Evolutionary conservation across 2,329 filamentous ascomycete species (phyloP).

Genomic region (Phyllosticta capitalensis): DNA sequence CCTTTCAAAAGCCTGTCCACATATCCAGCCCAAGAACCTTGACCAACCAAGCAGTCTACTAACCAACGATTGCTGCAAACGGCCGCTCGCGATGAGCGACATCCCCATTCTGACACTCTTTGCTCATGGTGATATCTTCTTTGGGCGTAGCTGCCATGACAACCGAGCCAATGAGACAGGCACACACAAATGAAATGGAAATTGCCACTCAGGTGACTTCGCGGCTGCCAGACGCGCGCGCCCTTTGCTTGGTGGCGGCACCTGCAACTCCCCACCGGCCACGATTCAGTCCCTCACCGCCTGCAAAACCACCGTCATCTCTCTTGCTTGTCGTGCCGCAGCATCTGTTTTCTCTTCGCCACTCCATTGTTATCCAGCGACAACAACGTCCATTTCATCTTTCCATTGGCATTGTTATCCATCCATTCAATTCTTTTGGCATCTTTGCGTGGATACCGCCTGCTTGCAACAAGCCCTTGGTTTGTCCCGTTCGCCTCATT

Average conservation of each 20-base stretch:
- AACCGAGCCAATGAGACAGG: neutral
- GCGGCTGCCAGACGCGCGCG: neutral
- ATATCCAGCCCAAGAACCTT: too few species aligned
- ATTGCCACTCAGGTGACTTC: neutral
- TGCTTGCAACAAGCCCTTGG: neutral
- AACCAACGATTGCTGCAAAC: too few species aligned
- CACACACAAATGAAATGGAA: neutral
- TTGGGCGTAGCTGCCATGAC: neutral
- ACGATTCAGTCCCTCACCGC: neutral
- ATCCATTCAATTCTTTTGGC: neutral
- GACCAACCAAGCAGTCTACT: too few species aligned
- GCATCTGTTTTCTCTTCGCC: neutral
- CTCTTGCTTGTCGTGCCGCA: neutral
- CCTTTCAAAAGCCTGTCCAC: too few species aligned
- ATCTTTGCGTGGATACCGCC: neutral
- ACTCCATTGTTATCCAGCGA: neutral
- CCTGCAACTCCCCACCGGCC: neutral
- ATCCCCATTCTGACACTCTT: too few species aligned
- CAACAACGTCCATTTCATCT: neutral
- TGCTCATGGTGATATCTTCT: too few species aligned
- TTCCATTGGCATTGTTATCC: neutral
- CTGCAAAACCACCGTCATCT: neutral
- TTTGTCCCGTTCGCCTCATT: neutral
- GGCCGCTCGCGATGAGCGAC: too few species aligned
- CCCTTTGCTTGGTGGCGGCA: neutral